These are phyloP conservation scores for Verticillium isaacii DNA, from an alignment of 2,329 filamentous ascomycete genomes.

Conservation along the genomic window DNA sequence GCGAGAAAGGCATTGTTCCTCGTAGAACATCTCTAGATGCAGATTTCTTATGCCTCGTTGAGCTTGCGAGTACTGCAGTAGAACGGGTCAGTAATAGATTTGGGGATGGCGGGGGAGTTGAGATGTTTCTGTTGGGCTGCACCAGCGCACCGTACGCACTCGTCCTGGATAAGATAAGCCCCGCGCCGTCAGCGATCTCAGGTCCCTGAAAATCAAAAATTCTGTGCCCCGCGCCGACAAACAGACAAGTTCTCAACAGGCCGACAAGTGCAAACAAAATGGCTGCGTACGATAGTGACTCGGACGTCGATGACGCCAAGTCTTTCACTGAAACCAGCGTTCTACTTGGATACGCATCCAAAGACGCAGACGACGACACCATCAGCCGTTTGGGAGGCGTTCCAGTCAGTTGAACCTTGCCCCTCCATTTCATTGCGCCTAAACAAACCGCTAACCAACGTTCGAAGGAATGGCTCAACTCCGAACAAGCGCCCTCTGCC, in stretches of 20 bases:
- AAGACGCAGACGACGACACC: constrained; percentile 72
- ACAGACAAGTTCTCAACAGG: neutral
- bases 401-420: constrained; percentile 57
- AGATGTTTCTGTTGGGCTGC: neutral
- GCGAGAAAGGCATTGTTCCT: too few relatives aligned
- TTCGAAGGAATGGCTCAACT: constrained; percentile 74
- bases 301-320: constrained; percentile 57
- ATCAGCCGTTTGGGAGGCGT: constrained; percentile 84
- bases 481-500: constrained; percentile 65
- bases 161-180: constrained; percentile 21
- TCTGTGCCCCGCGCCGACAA: constrained; percentile 28
- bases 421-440: constrained; percentile 1
- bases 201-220: constrained; percentile 23
- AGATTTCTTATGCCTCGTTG: too few relatives aligned
- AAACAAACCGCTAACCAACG: constrained; percentile 4
- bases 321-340: constrained; percentile 76
- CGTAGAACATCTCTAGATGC: too few relatives aligned
- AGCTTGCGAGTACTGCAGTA: too few relatives aligned
- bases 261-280: constrained; percentile 34
- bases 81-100: neutral
- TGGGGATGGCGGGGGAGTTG: too few relatives aligned
- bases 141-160: neutral
- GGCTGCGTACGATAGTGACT: constrained; percentile 84
- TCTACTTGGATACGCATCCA: constrained; percentile 81
- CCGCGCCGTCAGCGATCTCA: constrained; percentile 12